Conservation (phyloP, 2,329 filamentous ascomycete species). For the Xylariaceae sp. region DNA sequence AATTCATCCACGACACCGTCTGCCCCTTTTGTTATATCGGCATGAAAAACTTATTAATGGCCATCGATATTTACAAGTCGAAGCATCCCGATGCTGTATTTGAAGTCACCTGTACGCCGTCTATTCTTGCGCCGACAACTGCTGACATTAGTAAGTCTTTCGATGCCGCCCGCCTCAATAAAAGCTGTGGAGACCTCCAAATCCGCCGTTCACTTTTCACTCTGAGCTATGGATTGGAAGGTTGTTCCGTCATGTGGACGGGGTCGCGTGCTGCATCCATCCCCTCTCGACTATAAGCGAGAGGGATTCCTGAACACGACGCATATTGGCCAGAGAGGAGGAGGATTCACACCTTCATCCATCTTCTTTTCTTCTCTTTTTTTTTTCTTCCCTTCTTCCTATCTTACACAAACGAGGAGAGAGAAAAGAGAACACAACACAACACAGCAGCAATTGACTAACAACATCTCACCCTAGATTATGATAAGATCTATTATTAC, state of each 20-base stretch:
- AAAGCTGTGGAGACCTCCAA: background rate
- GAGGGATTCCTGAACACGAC: too few species aligned
- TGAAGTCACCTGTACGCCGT: conserved; percentile 44
- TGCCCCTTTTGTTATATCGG: conserved; percentile 51
- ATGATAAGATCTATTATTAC: conserved; percentile 37
- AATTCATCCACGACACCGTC: conserved; percentile 45
- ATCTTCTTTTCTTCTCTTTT: background rate
- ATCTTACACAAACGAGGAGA: background rate
- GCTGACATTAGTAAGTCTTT: conserved; percentile 28
- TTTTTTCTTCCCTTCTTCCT: background rate
- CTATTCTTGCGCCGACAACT: conserved; percentile 36
- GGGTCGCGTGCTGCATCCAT: background rate
- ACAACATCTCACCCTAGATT: conserved; percentile 18
- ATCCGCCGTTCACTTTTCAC: too few species aligned
- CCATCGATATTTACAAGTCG: conserved; percentile 39
- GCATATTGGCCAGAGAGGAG: too few species aligned
- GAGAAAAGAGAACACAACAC: background rate
- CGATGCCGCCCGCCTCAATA: conserved; percentile 1
- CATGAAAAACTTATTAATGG: conserved; percentile 41
- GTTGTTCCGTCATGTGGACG: background rate
- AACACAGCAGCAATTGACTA: background rate
- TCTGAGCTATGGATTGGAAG: too few species aligned
- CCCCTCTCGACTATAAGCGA: too few species aligned
- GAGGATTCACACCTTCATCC: too few species aligned
- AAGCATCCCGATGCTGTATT: conserved; percentile 41